These are phyloP conservation scores for Solanum rostratum DNA, from an alignment of 257 asterid genomes.

Conservation along the genomic window DNA sequence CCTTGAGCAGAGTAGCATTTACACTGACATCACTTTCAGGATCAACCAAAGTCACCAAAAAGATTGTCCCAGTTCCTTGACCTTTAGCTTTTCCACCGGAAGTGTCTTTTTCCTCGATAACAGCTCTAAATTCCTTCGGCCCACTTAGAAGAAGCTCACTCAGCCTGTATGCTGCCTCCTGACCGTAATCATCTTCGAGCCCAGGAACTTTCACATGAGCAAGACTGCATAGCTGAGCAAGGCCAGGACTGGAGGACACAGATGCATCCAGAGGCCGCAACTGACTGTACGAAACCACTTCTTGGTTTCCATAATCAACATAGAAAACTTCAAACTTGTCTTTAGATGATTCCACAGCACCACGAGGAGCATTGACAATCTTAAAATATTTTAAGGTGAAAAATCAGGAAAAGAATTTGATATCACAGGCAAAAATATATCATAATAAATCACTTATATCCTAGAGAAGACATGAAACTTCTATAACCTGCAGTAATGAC, in stretches of 20 bases:
- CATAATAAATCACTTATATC: neutral
- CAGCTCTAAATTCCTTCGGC: constrained; percentile 62
- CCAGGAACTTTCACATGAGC: constrained; percentile 76
- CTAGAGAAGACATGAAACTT: neutral
- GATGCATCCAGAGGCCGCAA: constrained; percentile 74
- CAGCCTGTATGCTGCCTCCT: constrained; percentile 66
- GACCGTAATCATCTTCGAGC: constrained; percentile 78
- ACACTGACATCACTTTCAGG: constrained; percentile 63
- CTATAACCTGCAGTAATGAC: neutral
- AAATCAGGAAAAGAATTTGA: neutral
- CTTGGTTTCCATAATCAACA: constrained; percentile 93
- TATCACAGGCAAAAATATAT: neutral
- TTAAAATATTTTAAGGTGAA: constrained; percentile 5
- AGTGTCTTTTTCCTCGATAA: constrained; percentile 69
- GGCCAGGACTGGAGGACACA: constrained; percentile 62
- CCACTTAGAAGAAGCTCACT: constrained; percentile 51
- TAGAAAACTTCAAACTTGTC: constrained; percentile 93
- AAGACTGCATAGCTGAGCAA: constrained; percentile 89
- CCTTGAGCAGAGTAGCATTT: constrained; percentile 85
- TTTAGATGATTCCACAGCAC: constrained; percentile 48
- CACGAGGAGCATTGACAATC: constrained; percentile 84
- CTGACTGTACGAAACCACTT: constrained; percentile 54
- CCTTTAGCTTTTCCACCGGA: constrained; percentile 93
- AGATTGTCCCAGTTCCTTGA: constrained; percentile 86
- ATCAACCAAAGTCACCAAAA: constrained; percentile 57